Conservation (phyloP, 371 early-diverging fungal species). For the Rhizomucor pusillus region DNA sequence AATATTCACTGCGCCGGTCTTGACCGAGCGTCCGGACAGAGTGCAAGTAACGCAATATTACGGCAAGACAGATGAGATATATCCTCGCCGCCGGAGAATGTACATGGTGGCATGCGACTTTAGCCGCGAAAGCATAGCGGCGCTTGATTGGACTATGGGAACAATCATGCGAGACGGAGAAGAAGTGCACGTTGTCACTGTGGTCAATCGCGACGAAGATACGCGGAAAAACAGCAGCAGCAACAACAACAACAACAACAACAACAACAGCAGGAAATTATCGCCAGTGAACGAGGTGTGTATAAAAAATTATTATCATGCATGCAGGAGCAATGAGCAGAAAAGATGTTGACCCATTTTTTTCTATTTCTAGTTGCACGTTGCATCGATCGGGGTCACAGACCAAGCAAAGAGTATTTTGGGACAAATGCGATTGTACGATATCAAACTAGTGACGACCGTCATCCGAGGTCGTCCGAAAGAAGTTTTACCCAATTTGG, state of each 20-base stretch:
- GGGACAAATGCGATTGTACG: conserved; percentile 40
- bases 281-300: conserved; percentile 13
- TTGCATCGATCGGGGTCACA: conserved; percentile 25
- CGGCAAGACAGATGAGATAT: conserved; percentile 13
- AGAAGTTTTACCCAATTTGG: conserved; percentile 39
- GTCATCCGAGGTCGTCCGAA: conserved; percentile 53
- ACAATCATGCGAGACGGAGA: conserved; percentile 60
- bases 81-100: conserved; percentile 1
- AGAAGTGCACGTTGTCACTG: conserved; percentile 49
- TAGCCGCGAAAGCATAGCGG: conserved; percentile 38
- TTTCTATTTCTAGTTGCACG: conserved; percentile 19
- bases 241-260: too few species aligned
- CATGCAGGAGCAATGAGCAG: neutral
- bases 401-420: conserved; percentile 29
- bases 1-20: conserved; percentile 20
- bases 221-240: conserved; percentile 7
- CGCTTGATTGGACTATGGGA: conserved; percentile 57
- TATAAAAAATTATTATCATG: too few species aligned
- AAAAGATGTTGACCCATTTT: neutral
- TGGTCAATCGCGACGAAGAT: conserved; percentile 43
- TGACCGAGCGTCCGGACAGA: conserved; percentile 16
- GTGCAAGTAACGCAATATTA: conserved; percentile 23
- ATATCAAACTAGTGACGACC: conserved; percentile 45
- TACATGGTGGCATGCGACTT: conserved; percentile 48
- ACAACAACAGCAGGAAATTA: too few species aligned